These are phyloP conservation scores for Paraurostyla sp. DNA, from an alignment of 73 alveolate genomes.

Conservation along the genomic window DNA sequence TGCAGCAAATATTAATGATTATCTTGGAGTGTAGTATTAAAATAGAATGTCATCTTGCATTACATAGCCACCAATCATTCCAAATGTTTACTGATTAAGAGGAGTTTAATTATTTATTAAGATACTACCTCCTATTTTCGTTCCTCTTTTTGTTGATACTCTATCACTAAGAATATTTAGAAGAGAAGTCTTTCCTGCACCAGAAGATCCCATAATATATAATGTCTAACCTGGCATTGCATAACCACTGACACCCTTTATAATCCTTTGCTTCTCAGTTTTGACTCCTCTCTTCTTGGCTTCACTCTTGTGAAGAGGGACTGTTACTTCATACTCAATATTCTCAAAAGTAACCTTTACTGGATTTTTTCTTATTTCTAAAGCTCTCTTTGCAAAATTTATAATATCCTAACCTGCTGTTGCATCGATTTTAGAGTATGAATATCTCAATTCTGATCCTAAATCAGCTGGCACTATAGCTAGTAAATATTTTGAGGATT, in stretches of 20 bases:
- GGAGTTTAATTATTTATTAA: constrained; percentile 10
- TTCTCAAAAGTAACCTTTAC: not conserved
- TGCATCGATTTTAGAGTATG: too few species aligned
- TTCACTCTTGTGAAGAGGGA: not conserved
- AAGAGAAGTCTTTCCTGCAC: constrained; percentile 70
- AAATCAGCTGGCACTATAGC: too few species aligned
- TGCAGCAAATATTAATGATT: constrained; percentile 82
- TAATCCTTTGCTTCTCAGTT: not conserved
- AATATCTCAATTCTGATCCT: too few species aligned
- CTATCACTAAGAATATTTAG: constrained; percentile 53
- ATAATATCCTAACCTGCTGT: too few species aligned
- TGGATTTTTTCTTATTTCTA: not conserved
- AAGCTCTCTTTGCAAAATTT: not conserved
- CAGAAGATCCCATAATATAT: constrained; percentile 69
- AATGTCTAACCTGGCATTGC: constrained; percentile 62
- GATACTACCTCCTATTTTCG: not conserved
- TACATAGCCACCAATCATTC: constrained; percentile 71
- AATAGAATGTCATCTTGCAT: constrained; percentile 85
- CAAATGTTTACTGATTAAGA: constrained; percentile 9
- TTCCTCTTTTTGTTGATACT: not conserved
- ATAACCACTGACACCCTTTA: constrained; percentile 32
- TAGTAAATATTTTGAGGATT: too few species aligned
- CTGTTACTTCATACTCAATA: not conserved
- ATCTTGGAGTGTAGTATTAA: constrained; percentile 76
- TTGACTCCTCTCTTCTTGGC: not conserved